A percentile compares a stretch with the other conserved stretches of the same genome.
These are phyloP conservation scores for Ilex aquifolium DNA, from an alignment of 257 asterid species.

Conservation along the genomic window DNA sequence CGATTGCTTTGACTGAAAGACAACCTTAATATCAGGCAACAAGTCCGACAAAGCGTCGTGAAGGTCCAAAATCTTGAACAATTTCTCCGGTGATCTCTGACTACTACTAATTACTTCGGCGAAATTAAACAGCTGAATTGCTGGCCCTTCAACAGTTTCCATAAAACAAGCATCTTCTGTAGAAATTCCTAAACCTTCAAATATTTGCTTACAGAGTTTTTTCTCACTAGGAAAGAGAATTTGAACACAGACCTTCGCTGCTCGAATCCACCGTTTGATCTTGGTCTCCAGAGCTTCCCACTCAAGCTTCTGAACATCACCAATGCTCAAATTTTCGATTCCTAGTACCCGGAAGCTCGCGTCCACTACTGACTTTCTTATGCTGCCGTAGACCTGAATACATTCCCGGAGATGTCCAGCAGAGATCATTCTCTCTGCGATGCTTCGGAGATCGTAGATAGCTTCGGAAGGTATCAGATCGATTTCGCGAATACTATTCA, in stretches of 20 bases:
- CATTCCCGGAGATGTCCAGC: slow-evolving; percentile 29
- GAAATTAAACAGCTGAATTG: slow-evolving; percentile 33
- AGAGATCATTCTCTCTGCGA: slow-evolving; percentile 33
- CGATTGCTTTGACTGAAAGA: slow-evolving; percentile 31
- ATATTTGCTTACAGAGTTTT: slow-evolving; percentile 31
- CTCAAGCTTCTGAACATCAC: slow-evolving; percentile 37
- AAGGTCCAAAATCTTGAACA: slow-evolving; percentile 41
- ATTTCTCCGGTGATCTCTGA: slow-evolving; percentile 37
- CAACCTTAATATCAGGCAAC: slow-evolving; percentile 26
- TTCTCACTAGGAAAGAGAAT: slow-evolving; percentile 35
- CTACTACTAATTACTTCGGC: slow-evolving; percentile 41
- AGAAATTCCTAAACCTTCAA: slow-evolving; percentile 26
- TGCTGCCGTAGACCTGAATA: slow-evolving; percentile 35
- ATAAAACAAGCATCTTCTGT: slow-evolving; percentile 33
- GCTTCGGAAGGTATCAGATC: slow-evolving; percentile 28
- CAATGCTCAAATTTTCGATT: slow-evolving; percentile 33
- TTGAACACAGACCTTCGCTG: slow-evolving; percentile 27
- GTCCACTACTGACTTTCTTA: slow-evolving; percentile 32
- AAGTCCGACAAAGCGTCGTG: slow-evolving; percentile 30
- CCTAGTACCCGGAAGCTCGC: slow-evolving; percentile 24
- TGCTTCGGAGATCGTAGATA: slow-evolving; percentile 25
- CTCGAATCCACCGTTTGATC: slow-evolving; percentile 36
- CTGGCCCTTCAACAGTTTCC: slow-evolving; percentile 38
- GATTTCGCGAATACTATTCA: slow-evolving; percentile 19
- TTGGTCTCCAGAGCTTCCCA: slow-evolving; percentile 36